Evolutionary conservation across 1,139 yeast genomes (phyloP).

Genomic region (Pneumocystis wakefieldiae): DNA sequence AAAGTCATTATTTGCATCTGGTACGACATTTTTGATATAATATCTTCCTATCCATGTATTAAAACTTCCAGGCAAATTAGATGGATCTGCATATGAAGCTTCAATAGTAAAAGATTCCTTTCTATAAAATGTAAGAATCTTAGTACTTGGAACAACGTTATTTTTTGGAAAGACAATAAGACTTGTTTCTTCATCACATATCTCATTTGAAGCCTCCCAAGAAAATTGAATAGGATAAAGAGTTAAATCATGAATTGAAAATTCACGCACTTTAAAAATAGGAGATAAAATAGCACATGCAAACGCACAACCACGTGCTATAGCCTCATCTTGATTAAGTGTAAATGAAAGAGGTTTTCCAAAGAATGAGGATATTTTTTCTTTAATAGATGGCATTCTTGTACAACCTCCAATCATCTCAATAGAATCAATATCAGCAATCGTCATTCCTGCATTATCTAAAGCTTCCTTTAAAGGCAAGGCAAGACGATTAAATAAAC

Average conservation of each 20-base stretch:
- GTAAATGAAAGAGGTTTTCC: constrained; percentile 85
- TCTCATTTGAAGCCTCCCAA: constrained; percentile 87
- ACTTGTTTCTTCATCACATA: constrained; percentile 57
- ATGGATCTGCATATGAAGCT: constrained; percentile 71
- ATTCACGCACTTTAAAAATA: constrained; percentile 94
- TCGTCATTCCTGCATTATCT: constrained; percentile 57
- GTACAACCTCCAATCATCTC: constrained; percentile 98
- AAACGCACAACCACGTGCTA: constrained; percentile 98
- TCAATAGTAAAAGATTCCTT: constrained; percentile 73
- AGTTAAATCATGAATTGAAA: constrained; percentile 93
- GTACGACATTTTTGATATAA: constrained; percentile 72
- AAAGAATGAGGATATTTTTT: constrained; percentile 61
- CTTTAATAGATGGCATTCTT: constrained; percentile 88
- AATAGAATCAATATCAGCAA: constrained; percentile 68
- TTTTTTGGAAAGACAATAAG: constrained; percentile 96
- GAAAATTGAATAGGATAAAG: constrained; percentile 81
- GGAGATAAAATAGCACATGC: constrained; percentile 99
- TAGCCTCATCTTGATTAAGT: constrained; percentile 97
- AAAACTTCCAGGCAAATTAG: constrained; percentile 58
- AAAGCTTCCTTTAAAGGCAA: constrained; percentile 73
- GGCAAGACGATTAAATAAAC: constrained; percentile 60
- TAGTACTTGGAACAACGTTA: constrained; percentile 84
- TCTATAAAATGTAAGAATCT: constrained; percentile 88
- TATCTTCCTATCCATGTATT: constrained; percentile 60
- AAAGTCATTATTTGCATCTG: constrained; percentile 58